A percentile compares a stretch with the other conserved stretches of the same genome.
Evolutionary conservation across 75 land plant species (phyloP).

Genomic region (Pinus tabuliformis): DNA sequence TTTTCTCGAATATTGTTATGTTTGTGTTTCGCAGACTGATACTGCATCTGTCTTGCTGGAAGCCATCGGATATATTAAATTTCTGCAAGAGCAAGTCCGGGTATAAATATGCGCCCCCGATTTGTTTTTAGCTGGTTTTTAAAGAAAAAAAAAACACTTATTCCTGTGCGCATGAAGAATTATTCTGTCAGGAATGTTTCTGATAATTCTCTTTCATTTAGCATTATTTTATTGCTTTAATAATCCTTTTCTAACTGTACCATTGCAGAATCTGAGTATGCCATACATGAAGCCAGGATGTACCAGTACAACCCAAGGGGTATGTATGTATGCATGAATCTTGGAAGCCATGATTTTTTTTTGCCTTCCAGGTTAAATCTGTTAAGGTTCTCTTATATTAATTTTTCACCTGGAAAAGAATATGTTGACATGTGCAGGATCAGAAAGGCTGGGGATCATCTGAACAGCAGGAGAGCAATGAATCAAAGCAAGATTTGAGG

Average conservation of each 20-base stretch:
- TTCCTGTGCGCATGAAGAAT: conserved; percentile 4
- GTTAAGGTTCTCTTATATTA: neutral
- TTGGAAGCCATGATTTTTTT: neutral
- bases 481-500: conserved; percentile 43
- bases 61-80: conserved; percentile 85
- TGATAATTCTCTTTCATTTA: neutral
- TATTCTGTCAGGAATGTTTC: conserved; percentile 7
- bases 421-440: neutral
- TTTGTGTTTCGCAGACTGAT: conserved; percentile 64
- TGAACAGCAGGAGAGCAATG: conserved; percentile 15
- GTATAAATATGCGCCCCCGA: conserved; percentile 32
- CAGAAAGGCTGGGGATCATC: conserved; percentile 10
- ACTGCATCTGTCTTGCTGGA: conserved; percentile 89
- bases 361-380: neutral
- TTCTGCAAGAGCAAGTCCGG: conserved; percentile 85
- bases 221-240: too few relatives aligned
- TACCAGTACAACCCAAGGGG: conserved; percentile 11
- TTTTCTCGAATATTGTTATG: conserved; percentile 1
- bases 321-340: neutral
- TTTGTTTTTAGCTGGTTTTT: conserved; percentile 4
- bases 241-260: neutral
- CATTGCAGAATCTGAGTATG: conserved; percentile 43
- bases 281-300: conserved; percentile 58
- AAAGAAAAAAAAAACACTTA: neutral
- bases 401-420: neutral